phyloP scores from a whole-genome alignment of 176 grass and related monocot species.

The Triticum urartu region DNA sequence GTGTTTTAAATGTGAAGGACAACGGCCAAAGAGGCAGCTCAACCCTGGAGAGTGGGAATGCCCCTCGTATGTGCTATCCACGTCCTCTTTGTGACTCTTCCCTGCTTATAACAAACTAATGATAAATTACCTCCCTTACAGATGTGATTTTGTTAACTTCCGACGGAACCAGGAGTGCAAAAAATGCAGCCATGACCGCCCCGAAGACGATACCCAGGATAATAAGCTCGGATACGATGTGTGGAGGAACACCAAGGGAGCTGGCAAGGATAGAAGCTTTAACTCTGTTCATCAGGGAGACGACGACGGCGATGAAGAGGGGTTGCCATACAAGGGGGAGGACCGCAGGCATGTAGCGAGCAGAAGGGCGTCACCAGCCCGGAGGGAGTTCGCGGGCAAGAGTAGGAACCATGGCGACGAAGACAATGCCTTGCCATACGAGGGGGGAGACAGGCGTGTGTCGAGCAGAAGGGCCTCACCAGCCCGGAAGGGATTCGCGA shows the following conservation, averaged over 20 bases:
- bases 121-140: background rate
- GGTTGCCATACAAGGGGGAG: conserved; percentile 14
- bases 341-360: conserved; percentile 22
- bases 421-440: background rate
- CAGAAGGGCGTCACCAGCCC: conserved; percentile 12
- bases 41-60: conserved; percentile 89
- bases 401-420: background rate
- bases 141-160: conserved; percentile 66
- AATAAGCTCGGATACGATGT: conserved; percentile 17
- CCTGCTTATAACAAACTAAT: conserved; percentile 16
- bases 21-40: conserved; percentile 60
- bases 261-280: conserved; percentile 19
- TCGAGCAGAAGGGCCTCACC: conserved; percentile 28
- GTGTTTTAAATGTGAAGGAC: conserved; percentile 78
- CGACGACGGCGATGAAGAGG: background rate
- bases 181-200: conserved; percentile 47
- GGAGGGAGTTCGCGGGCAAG: conserved; percentile 31
- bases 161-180: conserved; percentile 49
- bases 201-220: conserved; percentile 44
- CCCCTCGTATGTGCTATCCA: conserved; percentile 51
- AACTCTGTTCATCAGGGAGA: conserved; percentile 1
- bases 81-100: background rate
- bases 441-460: conserved; percentile 13
- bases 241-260: conserved; percentile 23
- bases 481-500: conserved; percentile 26